phyloP scores from a whole-genome alignment of 2,329 filamentous ascomycete species.

The Aspergillus sp. region DNA sequence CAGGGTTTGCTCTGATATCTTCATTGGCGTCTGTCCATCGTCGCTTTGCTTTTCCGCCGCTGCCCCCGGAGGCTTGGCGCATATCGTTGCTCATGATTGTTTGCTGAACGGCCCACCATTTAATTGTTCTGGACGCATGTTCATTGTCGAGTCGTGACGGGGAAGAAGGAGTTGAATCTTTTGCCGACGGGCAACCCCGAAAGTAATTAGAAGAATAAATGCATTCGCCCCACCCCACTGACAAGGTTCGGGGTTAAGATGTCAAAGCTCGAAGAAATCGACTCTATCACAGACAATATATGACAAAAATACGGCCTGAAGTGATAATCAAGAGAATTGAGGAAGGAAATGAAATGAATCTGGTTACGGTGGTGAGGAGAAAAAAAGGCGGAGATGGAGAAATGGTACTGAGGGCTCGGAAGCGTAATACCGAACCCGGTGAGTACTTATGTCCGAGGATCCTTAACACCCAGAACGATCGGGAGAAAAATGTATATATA shows the following conservation, averaged over 20 bases:
- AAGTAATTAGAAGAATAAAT: background rate
- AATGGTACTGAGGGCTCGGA: background rate
- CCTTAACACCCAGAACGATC: too few species aligned
- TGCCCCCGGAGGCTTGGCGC: slow-evolving; percentile 24
- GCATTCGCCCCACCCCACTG: slow-evolving; percentile 3
- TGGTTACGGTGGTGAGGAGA: background rate
- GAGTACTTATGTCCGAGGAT: background rate
- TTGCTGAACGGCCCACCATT: slow-evolving; percentile 17
- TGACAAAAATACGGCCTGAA: background rate
- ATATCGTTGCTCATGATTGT: slow-evolving; percentile 27
- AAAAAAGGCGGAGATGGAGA: background rate
- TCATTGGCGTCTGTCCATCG: slow-evolving; percentile 25
- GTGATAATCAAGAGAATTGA: background rate
- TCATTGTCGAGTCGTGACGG: slow-evolving; percentile 17
- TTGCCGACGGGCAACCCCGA: slow-evolving; percentile 19
- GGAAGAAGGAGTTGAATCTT: slow-evolving; percentile 20
- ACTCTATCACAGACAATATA: background rate
- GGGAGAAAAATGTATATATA: too few species aligned
- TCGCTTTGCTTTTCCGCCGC: slow-evolving; percentile 25
- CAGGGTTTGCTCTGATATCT: slow-evolving; percentile 18
- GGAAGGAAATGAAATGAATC: background rate
- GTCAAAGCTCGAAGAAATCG: too few species aligned
- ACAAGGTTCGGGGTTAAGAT: background rate
- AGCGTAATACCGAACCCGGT: background rate
- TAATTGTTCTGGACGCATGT: slow-evolving; percentile 19